Conservation (phyloP, 2,329 filamentous ascomycete genomes). For the Esteya vermicola region DNA sequence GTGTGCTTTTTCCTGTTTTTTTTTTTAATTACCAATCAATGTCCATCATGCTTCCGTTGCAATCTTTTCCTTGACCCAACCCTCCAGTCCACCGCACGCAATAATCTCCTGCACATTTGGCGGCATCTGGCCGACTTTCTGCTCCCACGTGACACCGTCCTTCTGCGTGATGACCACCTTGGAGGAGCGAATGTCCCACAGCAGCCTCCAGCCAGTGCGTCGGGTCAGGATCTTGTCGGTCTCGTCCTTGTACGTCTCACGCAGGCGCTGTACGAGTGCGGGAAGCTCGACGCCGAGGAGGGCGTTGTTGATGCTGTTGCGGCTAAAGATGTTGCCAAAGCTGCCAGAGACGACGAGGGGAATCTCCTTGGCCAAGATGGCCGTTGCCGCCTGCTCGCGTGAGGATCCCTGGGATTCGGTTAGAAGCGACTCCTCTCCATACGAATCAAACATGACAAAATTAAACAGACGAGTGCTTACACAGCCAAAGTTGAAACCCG, state of each 20-base stretch:
- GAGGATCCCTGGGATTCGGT: no score
- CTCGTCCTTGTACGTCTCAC: slow-evolving; percentile 37
- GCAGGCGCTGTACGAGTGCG: slow-evolving; percentile 47
- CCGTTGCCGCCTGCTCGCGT: slow-evolving; percentile 78
- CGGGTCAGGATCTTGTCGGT: slow-evolving; percentile 45
- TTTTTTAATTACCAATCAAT: no score
- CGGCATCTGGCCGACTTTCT: slow-evolving; percentile 47
- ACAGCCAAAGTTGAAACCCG: slow-evolving; percentile 81
- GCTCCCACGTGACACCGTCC: slow-evolving; percentile 55
- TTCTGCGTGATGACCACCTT: slow-evolving; percentile 56
- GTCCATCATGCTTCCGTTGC: no score
- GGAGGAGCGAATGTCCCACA: slow-evolving; percentile 65
- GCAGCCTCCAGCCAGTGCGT: slow-evolving; percentile 69
- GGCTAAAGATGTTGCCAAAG: slow-evolving; percentile 69
- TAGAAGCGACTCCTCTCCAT: no score
- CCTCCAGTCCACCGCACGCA: slow-evolving; percentile 61
- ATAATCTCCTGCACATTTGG: slow-evolving; percentile 75
- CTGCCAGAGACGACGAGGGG: slow-evolving; percentile 67
- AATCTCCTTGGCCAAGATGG: slow-evolving; percentile 68
- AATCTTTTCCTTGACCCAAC: slow-evolving; percentile 67
- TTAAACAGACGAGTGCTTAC: no score
- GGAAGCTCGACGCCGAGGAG: slow-evolving; percentile 60
- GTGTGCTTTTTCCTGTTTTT: neutral
- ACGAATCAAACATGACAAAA: no score
- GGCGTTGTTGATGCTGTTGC: slow-evolving; percentile 46